Percentiles rank a stretch among this genome's conserved stretches.
Evolutionary conservation across 176 grass and related monocot species (phyloP).

Genomic region (Triticum timopheevii): DNA sequence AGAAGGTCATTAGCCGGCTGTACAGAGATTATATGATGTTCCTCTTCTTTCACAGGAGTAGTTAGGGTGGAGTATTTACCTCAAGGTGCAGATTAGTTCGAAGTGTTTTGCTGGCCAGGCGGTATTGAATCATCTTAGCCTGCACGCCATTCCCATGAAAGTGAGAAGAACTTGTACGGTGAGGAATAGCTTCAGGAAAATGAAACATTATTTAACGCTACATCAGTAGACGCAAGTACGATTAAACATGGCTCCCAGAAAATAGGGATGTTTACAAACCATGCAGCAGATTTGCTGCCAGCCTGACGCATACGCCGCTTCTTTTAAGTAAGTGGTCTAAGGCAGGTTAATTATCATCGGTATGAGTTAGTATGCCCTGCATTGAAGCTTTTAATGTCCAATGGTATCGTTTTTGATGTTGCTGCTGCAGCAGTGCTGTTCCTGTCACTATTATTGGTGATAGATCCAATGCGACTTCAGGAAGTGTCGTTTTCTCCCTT

Average conservation of each 20-base stretch:
- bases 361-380: conserved; percentile 1
- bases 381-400: conserved; percentile 41
- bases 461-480: conserved; percentile 59
- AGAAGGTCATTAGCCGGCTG: background rate
- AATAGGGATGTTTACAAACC: conserved; percentile 24
- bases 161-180: background rate
- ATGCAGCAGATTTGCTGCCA: conserved; percentile 18
- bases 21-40: background rate
- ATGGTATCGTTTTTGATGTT: conserved; percentile 50
- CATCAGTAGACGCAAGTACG: background rate
- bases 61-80: background rate
- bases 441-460: conserved; percentile 50
- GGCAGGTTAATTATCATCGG: conserved; percentile 25
- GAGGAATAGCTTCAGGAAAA: background rate
- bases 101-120: background rate
- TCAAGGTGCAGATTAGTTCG: background rate
- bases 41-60: background rate
- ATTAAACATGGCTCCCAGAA: background rate
- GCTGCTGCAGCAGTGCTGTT: conserved; percentile 39
- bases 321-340: conserved; percentile 29
- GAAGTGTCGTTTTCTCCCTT: conserved; percentile 50
- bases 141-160: background rate
- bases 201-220: background rate
- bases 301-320: background rate
- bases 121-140: background rate